Percentiles rank a stretch among this genome's conserved stretches.
Conservation (phyloP, 2,329 filamentous ascomycete species). For the Tolypocladium paradoxum region DNA sequence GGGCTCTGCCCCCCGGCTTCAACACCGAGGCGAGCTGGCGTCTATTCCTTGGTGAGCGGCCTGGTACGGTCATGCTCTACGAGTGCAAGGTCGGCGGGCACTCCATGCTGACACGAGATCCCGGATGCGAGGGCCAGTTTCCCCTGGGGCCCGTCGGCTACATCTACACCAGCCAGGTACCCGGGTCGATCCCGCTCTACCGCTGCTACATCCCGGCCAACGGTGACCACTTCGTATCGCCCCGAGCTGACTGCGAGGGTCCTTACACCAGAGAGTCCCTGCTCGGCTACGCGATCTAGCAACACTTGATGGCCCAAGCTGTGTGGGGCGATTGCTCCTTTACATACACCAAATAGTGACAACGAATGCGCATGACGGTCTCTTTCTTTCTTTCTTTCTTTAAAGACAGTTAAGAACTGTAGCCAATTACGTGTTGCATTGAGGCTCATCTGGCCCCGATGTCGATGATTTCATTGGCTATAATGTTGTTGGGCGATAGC, state of each 20-base stretch:
- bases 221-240: background rate
- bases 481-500: too few relatives aligned
- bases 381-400: too few relatives aligned
- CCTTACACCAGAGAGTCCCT: constrained; percentile 37
- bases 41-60: background rate
- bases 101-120: too few relatives aligned
- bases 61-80: background rate
- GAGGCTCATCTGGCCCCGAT: too few relatives aligned
- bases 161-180: background rate
- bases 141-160: background rate
- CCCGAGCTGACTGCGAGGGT: background rate
- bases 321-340: too few relatives aligned
- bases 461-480: too few relatives aligned
- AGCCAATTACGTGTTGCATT: too few relatives aligned
- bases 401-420: too few relatives aligned
- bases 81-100: background rate
- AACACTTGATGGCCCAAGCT: too few relatives aligned
- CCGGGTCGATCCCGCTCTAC: background rate
- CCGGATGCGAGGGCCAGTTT: constrained; percentile 1
- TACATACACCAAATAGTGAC: too few relatives aligned
- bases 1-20: background rate
- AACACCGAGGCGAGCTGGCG: background rate
- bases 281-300: constrained; percentile 7
- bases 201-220: background rate
- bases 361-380: too few relatives aligned